A percentile compares a stretch with the other conserved stretches of the same genome.
These are phyloP conservation scores for Artemisia tridentata DNA, from an alignment of 129 eudicot genomes.

Conservation along the genomic window DNA sequence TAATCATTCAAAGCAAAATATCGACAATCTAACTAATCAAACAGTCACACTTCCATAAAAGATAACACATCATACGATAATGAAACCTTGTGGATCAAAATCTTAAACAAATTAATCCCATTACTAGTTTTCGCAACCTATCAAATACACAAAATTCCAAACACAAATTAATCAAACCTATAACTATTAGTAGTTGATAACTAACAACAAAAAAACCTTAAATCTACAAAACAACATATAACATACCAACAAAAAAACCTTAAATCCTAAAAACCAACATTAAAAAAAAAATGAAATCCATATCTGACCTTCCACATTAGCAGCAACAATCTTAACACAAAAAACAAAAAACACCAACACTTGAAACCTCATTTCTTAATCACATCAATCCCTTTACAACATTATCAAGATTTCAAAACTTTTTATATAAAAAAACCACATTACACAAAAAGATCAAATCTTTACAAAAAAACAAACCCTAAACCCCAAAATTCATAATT, in stretches of 20 bases:
- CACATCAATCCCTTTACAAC: background rate
- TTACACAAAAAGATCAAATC: slow-evolving; percentile 15
- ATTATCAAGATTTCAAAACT: too few species aligned
- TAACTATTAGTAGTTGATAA: background rate
- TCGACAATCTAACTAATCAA: background rate
- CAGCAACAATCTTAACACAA: slow-evolving; percentile 41
- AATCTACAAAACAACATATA: background rate
- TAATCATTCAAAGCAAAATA: slow-evolving; percentile 10
- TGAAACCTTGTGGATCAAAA: slow-evolving; percentile 13
- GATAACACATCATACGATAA: background rate
- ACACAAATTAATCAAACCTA: slow-evolving; percentile 3
- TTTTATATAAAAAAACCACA: slow-evolving; percentile 14
- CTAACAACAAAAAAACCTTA: slow-evolving; percentile 4
- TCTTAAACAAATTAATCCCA: background rate
- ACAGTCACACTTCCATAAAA: slow-evolving; percentile 5
- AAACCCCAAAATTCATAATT: slow-evolving; percentile 29
- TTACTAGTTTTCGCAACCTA: slow-evolving; percentile 12
- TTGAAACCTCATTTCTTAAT: slow-evolving; percentile 28
- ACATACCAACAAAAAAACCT: background rate
- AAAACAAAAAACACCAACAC: slow-evolving; percentile 42
- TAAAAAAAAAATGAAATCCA: background rate
- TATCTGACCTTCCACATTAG: slow-evolving; percentile 66
- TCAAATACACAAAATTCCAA: background rate
- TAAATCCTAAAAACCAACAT: background rate
- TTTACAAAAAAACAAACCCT: slow-evolving; percentile 25